Conservation (phyloP, 2,329 filamentous ascomycete species). For the Fusarium chuoi region DNA sequence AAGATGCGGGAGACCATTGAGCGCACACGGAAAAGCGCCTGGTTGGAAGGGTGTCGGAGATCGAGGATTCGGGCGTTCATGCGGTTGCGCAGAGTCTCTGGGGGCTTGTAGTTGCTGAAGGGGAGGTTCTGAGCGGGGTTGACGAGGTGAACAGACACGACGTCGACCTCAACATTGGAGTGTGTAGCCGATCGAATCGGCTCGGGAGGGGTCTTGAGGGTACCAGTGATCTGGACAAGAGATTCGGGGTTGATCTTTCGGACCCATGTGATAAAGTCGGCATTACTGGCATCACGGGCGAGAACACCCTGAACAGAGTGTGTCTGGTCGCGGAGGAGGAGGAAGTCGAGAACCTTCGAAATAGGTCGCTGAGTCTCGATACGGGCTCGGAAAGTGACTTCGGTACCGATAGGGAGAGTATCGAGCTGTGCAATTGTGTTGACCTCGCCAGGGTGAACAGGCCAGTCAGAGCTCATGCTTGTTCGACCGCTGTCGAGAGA, state of each 20-base stretch:
- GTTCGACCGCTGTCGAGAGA: conserved; percentile 53
- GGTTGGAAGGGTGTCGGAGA: conserved; percentile 84
- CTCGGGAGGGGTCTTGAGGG: conserved; percentile 77
- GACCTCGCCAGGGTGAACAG: conserved; percentile 53
- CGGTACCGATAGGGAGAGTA: conserved; percentile 50
- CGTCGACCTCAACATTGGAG: conserved; percentile 78
- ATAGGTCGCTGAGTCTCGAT: conserved; percentile 77
- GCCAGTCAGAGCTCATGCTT: conserved; percentile 52
- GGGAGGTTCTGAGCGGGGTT: conserved; percentile 61
- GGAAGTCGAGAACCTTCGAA: conserved; percentile 84
- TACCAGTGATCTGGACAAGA: conserved; percentile 80
- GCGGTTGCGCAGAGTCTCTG: conserved; percentile 74
- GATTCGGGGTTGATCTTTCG: conserved; percentile 84
- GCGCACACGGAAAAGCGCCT: conserved; percentile 88
- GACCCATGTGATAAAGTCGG: conserved; percentile 86
- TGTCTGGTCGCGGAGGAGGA: conserved; percentile 86
- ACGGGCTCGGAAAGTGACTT: conserved; percentile 55
- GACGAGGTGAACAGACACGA: conserved; percentile 65
- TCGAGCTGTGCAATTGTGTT: conserved; percentile 53
- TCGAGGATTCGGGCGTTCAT: conserved; percentile 84
- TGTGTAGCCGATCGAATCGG: conserved; percentile 80
- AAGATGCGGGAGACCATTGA: conserved; percentile 84
- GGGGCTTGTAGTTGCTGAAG: conserved; percentile 69
- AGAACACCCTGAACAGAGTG: conserved; percentile 87
- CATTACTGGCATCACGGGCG: conserved; percentile 53